These are phyloP conservation scores for Lipomyces sp. DNA, from an alignment of 805 yeast genomes.

Conservation along the genomic window DNA sequence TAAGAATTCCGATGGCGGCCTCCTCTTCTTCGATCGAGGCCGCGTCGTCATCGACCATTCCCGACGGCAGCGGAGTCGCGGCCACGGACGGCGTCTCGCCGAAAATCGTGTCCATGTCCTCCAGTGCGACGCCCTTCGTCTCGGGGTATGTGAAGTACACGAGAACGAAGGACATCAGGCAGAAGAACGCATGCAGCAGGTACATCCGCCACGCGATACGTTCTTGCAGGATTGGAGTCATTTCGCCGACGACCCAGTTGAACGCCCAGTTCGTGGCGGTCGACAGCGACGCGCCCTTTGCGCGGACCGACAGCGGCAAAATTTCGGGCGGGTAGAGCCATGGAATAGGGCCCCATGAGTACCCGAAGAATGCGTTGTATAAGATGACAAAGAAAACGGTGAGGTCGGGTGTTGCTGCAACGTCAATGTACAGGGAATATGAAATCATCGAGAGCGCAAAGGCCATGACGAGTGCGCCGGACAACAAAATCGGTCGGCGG, in stretches of 20 bases:
- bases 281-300: conserved; percentile 85
- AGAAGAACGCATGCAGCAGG: conserved; percentile 74
- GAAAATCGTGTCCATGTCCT: conserved; percentile 88
- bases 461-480: conserved; percentile 81
- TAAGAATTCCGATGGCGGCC: conserved; percentile 3
- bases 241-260: conserved; percentile 87
- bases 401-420: conserved; percentile 56
- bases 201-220: conserved; percentile 75
- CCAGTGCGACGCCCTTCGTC: conserved; percentile 82
- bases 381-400: conserved; percentile 76
- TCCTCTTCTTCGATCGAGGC: conserved; percentile 32
- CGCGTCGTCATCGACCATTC: conserved; percentile 26
- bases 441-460: conserved; percentile 63
- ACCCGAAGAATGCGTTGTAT: conserved; percentile 78
- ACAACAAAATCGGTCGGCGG: conserved; percentile 72
- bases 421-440: conserved; percentile 51
- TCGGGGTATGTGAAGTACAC: conserved; percentile 80
- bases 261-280: conserved; percentile 93
- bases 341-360: conserved; percentile 67
- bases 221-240: conserved; percentile 83
- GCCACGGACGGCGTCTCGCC: conserved; percentile 52
- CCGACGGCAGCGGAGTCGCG: conserved; percentile 21
- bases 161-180: conserved; percentile 66
- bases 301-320: conserved; percentile 76
- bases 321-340: conserved; percentile 39